phyloP scores from a whole-genome alignment of 2,329 filamentous ascomycete species.

The Colletotrichum shisoi region DNA sequence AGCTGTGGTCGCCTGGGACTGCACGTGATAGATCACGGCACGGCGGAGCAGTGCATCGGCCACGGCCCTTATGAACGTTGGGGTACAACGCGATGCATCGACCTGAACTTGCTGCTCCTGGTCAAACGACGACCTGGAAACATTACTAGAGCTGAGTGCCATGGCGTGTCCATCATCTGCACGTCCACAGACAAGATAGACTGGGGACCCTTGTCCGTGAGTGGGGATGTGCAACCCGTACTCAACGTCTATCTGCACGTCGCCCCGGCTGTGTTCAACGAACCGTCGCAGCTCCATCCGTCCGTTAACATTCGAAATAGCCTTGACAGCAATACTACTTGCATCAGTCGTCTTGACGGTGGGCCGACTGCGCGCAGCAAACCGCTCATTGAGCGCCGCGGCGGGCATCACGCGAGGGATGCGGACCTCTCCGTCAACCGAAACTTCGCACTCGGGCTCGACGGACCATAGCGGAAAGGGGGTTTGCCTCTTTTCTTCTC shows the following conservation, averaged over 20 bases:
- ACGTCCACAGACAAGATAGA: not conserved
- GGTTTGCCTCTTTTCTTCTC: not conserved
- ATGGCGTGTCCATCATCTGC: not conserved
- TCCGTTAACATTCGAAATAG: not conserved
- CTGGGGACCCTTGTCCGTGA: not conserved
- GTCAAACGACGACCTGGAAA: not conserved
- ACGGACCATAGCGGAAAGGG: not conserved
- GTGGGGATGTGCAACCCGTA: not conserved
- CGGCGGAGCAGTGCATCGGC: too few species aligned
- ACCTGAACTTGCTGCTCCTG: too few species aligned
- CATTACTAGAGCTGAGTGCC: not conserved
- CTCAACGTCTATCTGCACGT: not conserved
- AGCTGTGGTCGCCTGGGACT: too few species aligned
- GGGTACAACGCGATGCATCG: too few species aligned
- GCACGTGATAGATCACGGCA: too few species aligned
- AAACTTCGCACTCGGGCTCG: slow-evolving; percentile 4
- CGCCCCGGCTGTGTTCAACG: not conserved
- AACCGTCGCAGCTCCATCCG: not conserved
- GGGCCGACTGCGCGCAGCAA: not conserved
- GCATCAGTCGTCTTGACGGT: not conserved
- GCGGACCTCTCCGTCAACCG: not conserved
- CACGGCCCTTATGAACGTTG: too few species aligned
- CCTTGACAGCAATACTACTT: not conserved
- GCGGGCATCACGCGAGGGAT: slow-evolving; percentile 6
- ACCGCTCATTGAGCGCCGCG: not conserved